Base-by-base conservation (phyloP, 805 yeast genomes). In the Yarrowia sp. region DNA sequence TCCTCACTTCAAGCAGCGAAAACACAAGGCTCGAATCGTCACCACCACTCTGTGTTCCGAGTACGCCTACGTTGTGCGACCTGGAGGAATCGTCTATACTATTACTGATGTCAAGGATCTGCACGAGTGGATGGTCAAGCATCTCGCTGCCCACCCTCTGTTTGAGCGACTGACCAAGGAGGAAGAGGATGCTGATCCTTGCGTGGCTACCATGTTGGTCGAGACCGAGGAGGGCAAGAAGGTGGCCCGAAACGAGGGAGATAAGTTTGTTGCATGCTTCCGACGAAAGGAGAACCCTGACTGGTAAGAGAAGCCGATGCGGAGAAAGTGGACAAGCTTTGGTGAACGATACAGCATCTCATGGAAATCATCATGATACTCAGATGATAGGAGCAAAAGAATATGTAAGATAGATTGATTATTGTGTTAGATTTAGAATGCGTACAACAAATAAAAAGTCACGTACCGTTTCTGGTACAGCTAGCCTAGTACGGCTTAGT, bases 161-260 rank as follows among this genome's bases (percentile, higher is more conserved):
- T 95, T 95, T 74, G 91, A 87, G 76, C 83, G 98, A 70, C 82
- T 92, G 68, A 77, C 82, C 46, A 79, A 83, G 67, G 92, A 89
- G 68, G 91, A 96, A 90, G 98, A 92, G 76, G 74, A 76, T 2
- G 76, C 80, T 22, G 99, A 95, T 75, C 78, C 79, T 67, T 92
- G 98, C 77, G 98, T 92, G 22, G 77, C 82, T 67, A 83, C 90
- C 59, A 95, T 95, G 98, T 85, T 84, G 66, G 86, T 87, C 67
- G 87, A 95, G n/a, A 95, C 99, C 1, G 99, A 95, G 76, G 99
- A 95, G 77, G 99, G 99, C 66, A 92, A 95, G 78, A 95, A 95
- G 77, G 99, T 95, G 38, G 87, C 86, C 52, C 84, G 99, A 72
- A 95, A 95, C 74, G 82, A 87, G 44, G 99, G 99, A 32, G 80